Conservation (phyloP, 768 basidiomycete species). For the Tulasnella sp. region DNA sequence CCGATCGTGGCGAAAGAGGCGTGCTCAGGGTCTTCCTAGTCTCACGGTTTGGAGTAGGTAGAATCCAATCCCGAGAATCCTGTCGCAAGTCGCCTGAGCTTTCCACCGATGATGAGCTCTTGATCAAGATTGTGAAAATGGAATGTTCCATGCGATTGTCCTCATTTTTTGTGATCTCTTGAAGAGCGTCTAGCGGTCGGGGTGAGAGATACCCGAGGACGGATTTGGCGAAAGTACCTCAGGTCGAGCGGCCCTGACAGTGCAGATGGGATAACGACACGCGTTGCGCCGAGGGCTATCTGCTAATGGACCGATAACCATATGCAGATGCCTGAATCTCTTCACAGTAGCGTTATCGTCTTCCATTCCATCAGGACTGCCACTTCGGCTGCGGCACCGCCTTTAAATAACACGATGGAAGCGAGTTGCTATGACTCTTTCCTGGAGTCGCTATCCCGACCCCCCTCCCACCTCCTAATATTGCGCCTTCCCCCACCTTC, state of each 20-base stretch:
- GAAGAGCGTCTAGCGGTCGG: neutral
- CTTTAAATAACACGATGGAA: neutral
- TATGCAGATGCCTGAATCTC: neutral
- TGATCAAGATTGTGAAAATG: neutral
- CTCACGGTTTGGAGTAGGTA: no score
- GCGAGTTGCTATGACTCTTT: neutral
- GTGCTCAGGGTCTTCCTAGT: neutral
- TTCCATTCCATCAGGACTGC: neutral
- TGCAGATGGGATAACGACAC: neutral
- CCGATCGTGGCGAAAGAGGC: neutral
- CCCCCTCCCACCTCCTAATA: neutral
- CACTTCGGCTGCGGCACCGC: neutral
- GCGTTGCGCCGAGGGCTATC: neutral
- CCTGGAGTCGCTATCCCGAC: neutral
- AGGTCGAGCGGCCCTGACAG: neutral
- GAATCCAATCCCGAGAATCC: no score
- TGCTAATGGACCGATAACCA: neutral
- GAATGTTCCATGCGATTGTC: neutral
- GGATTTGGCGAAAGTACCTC: neutral
- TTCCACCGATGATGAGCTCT: no score
- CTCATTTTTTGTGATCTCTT: neutral
- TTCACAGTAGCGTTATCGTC: neutral
- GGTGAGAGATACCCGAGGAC: neutral
- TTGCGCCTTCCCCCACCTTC: neutral
- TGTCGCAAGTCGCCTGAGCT: no score